These are phyloP conservation scores for Kandelia obovata DNA, from an alignment of 345 rosid species.

Conservation along the genomic window DNA sequence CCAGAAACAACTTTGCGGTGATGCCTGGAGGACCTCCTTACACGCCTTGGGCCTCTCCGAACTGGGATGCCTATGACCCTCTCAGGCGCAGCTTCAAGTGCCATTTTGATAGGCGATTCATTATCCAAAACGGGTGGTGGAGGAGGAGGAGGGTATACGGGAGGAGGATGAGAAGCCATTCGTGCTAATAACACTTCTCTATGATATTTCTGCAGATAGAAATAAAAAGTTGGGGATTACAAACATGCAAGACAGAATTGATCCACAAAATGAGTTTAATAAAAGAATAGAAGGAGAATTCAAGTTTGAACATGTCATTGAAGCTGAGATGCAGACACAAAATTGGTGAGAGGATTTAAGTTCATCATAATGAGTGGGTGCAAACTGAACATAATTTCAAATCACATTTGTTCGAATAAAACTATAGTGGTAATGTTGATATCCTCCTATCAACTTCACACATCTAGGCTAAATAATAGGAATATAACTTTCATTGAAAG, in stretches of 20 bases:
- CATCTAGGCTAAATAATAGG: too few relatives aligned
- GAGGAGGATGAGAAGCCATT: constrained; percentile 40
- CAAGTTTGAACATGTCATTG: too few relatives aligned
- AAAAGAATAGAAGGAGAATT: too few relatives aligned
- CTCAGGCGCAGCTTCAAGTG: constrained; percentile 35
- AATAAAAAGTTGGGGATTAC: not conserved
- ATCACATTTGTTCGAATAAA: too few relatives aligned
- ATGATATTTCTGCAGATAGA: constrained; percentile 69
- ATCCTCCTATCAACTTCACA: too few relatives aligned
- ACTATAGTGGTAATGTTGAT: too few relatives aligned
- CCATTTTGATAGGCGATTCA: constrained; percentile 33
- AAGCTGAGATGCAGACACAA: too few relatives aligned
- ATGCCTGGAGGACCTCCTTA: constrained; percentile 63
- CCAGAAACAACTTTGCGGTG: constrained; percentile 54
- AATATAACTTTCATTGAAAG: too few relatives aligned
- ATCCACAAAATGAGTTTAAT: not conserved
- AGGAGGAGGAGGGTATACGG: constrained; percentile 42
- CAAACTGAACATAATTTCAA: too few relatives aligned
- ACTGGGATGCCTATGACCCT: constrained; percentile 21
- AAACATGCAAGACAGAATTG: not conserved
- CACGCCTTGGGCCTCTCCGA: constrained; percentile 47
- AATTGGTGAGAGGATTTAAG: too few relatives aligned
- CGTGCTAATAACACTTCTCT: constrained; percentile 45
- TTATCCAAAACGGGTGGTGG: constrained; percentile 34
- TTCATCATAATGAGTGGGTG: too few relatives aligned